phyloP scores from a whole-genome alignment of 106 monocot species.

The Dendrobium catenatum region DNA sequence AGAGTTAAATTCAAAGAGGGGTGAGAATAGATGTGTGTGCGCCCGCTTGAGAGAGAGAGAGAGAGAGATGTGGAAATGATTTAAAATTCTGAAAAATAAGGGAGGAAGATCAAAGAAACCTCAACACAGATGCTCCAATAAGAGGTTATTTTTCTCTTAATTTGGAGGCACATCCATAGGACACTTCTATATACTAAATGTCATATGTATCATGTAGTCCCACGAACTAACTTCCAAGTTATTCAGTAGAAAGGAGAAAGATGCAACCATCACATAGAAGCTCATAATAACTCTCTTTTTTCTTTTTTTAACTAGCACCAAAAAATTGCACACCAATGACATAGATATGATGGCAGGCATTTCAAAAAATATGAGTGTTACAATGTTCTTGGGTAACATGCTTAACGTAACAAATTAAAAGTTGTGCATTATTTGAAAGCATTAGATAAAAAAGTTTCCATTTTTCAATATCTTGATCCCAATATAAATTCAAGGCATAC shows the following conservation, averaged over 20 bases:
- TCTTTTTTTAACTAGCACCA: background rate
- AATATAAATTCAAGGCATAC: constrained; percentile 19
- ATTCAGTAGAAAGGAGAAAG: background rate
- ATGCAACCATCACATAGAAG: background rate
- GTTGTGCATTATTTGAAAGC: background rate
- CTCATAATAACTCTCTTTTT: background rate
- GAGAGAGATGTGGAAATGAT: too few species aligned
- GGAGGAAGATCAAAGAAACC: too few species aligned
- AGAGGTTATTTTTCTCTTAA: too few species aligned
- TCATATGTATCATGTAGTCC: background rate
- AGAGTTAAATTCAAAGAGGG: too few species aligned
- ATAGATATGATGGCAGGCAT: background rate
- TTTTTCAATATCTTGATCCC: background rate
- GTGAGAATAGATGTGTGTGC: too few species aligned
- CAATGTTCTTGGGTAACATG: background rate
- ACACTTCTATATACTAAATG: too few species aligned
- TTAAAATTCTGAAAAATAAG: too few species aligned
- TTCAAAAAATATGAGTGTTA: background rate
- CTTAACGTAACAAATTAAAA: background rate
- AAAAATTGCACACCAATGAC: background rate
- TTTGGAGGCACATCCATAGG: too few species aligned
- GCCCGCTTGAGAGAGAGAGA: too few species aligned
- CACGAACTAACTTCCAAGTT: background rate
- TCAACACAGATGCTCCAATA: too few species aligned
- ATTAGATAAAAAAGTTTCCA: too few species aligned